Conservation (phyloP, 139 green algal genomes). For the Pseudopediastrum boryanum region DNA sequence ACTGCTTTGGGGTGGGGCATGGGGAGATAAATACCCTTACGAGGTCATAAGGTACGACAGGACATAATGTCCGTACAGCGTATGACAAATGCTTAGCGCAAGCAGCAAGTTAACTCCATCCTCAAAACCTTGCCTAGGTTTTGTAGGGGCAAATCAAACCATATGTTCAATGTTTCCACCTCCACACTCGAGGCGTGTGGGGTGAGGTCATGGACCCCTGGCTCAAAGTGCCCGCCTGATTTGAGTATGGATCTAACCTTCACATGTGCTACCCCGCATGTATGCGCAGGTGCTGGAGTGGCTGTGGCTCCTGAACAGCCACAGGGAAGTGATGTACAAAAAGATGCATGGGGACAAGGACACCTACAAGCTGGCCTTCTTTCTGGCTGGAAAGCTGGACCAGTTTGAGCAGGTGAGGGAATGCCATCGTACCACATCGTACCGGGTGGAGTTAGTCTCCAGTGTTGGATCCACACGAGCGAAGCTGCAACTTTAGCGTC, state of each 20-base stretch:
- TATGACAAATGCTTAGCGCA: too few species aligned
- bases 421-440: neutral
- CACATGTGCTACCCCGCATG: neutral
- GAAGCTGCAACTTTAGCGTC: neutral
- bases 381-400: neutral
- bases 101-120: too few species aligned
- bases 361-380: slow-evolving; percentile 29
- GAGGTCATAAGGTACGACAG: too few species aligned
- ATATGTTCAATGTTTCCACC: neutral
- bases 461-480: neutral
- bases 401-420: slow-evolving; percentile 24
- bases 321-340: slow-evolving; percentile 35
- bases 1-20: too few species aligned
- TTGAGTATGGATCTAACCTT: neutral
- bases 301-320: slow-evolving; percentile 33
- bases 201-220: too few species aligned
- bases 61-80: too few species aligned
- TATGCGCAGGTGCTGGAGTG: slow-evolving; percentile 25
- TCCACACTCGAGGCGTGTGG: neutral
- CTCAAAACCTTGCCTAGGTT: too few species aligned
- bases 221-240: too few species aligned
- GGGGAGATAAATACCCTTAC: too few species aligned
- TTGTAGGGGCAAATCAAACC: neutral
- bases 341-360: slow-evolving; percentile 37
- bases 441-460: neutral